These are phyloP conservation scores for Stygiomarasmius scandens DNA, from an alignment of 1,284 basidiomycete species.

Conservation along the genomic window DNA sequence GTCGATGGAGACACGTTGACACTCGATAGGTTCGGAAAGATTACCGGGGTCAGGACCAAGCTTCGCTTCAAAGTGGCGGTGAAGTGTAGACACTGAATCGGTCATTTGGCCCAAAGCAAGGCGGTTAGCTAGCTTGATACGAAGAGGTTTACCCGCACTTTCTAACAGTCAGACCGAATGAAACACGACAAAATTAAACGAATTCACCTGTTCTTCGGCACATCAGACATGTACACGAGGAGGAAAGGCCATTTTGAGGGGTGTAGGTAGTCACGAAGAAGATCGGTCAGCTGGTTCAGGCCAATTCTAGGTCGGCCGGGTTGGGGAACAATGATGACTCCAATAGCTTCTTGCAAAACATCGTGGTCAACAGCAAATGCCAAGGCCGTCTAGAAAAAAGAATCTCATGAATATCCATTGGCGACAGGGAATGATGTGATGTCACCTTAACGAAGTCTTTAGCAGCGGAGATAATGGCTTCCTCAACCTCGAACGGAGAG, in stretches of 20 bases:
- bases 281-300: slow-evolving; percentile 38
- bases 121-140: slow-evolving; percentile 43
- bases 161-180: neutral
- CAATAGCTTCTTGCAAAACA: slow-evolving; percentile 18
- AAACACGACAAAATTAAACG: neutral
- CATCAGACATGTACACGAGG: slow-evolving; percentile 20
- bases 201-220: slow-evolving; percentile 17
- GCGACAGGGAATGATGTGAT: neutral
- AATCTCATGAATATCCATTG: neutral
- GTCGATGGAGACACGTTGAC: slow-evolving; percentile 33
- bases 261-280: slow-evolving; percentile 43
- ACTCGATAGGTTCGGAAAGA: slow-evolving; percentile 40
- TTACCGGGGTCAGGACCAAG: slow-evolving; percentile 32
- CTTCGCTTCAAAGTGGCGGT: slow-evolving; percentile 43
- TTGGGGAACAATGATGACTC: slow-evolving; percentile 13
- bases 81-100: slow-evolving; percentile 34
- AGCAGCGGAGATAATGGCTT: slow-evolving; percentile 44
- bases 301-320: slow-evolving; percentile 10
- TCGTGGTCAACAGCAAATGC: slow-evolving; percentile 20
- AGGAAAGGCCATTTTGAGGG: slow-evolving; percentile 32
- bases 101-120: slow-evolving; percentile 38
- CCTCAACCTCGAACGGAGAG: slow-evolving; percentile 50
- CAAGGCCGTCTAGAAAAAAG: slow-evolving; percentile 8
- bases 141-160: slow-evolving; percentile 45
- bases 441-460: slow-evolving; percentile 40